Base-by-base conservation (phyloP, 2,329 filamentous ascomycete species). In the Davidsoniella neocaledoniae region DNA sequence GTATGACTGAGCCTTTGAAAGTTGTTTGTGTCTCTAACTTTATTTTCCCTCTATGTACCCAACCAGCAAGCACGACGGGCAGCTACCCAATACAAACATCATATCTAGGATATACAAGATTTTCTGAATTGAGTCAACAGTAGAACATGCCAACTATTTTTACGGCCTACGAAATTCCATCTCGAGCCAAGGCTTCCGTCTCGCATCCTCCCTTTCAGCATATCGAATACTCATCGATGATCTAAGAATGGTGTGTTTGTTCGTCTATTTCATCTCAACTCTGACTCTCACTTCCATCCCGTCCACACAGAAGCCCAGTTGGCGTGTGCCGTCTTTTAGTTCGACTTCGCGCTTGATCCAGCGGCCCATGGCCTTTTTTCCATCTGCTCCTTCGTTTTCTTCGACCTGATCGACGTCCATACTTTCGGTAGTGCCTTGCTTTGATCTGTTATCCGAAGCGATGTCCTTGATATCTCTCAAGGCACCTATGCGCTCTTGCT, bases 251-350 rank as follows among this genome's bases (percentile, higher is more conserved):
- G 9, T 36, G 8, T 19, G 12, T 33, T 33, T 33, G 29, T n/a
- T 29, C 25, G 23, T 26, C 36, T 25, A 46, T 46, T 42, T 40
- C 43, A 38, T 51, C 49, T 46, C 49, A 29, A 94, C 74, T 38
- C 86, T 72, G 36, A 95, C 73, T 55, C 65, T 76, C 8, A 77
- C 84, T 59, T 85, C 79, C 54, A 68, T 61, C 0, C 81, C 79
- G 60, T 93, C 86, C 52, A 95, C 77, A 64, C 81, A 86, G 58
- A 86, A 90, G 1, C 86, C 86, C 56, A 94, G 70, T 62, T 84
- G 79, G 58, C 85, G 77, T 8, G 86, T 88, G 10, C 86, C 83
- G 58, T 90, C 81, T 51, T 74, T 74, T 49, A 95, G 70, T 63
- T 88, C 82, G 29, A 87, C 79, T 63, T 94, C 86, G 52, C 87